Evolutionary conservation across 306 rosid genomes (phyloP).

Genomic region (Trifolium pratense): DNA sequence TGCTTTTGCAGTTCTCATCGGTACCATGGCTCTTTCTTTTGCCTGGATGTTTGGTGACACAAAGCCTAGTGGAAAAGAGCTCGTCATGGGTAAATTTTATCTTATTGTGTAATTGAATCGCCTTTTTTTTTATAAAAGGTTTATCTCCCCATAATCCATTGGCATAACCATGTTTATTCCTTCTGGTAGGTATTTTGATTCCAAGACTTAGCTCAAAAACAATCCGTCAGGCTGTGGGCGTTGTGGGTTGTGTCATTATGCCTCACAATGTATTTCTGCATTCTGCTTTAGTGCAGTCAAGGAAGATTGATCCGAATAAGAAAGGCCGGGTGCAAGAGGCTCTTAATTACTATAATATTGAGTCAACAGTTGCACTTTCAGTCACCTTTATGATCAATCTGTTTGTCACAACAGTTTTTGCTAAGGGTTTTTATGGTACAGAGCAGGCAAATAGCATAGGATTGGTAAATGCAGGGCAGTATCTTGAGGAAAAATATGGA

Average conservation of each 20-base stretch:
- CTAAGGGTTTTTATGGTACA: constrained; percentile 78
- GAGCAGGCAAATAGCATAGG: constrained; percentile 73
- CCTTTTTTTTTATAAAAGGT: neutral
- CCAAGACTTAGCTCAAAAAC: constrained; percentile 85
- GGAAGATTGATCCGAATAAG: constrained; percentile 67
- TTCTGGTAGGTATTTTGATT: constrained; percentile 69
- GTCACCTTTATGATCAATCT: constrained; percentile 80
- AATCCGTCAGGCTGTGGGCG: constrained; percentile 91
- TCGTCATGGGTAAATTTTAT: constrained; percentile 60
- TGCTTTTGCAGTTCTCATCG: constrained; percentile 80
- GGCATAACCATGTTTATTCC: constrained; percentile 39
- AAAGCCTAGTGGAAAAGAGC: constrained; percentile 74
- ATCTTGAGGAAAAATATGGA: constrained; percentile 82
- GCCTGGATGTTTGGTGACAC: constrained; percentile 94
- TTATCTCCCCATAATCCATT: constrained; percentile 5
- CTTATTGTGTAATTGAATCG: constrained; percentile 3
- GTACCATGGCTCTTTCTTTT: constrained; percentile 78
- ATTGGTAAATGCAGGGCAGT: constrained; percentile 85
- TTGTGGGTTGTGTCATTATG: constrained; percentile 90
- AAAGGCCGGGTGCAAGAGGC: constrained; percentile 88
- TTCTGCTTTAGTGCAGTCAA: constrained; percentile 90
- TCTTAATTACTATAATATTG: constrained; percentile 81
- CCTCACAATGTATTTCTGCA: constrained; percentile 92
- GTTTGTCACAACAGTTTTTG: constrained; percentile 80
- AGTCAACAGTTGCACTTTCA: constrained; percentile 69